Evolutionary conservation across 1,139 yeast genomes (phyloP).

Genomic region (Yamadazyma jaroonii): DNA sequence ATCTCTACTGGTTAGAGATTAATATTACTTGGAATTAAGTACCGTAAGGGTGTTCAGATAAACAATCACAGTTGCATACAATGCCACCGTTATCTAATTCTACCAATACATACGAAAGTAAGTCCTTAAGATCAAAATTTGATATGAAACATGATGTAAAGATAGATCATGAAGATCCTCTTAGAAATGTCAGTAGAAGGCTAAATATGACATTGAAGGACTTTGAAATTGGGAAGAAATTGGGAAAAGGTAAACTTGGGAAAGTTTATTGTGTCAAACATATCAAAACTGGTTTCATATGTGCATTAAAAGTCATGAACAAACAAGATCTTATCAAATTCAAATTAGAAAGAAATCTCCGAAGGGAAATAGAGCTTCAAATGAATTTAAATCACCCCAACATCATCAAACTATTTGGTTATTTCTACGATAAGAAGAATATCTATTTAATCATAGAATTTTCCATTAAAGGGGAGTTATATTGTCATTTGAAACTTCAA

Average conservation of each 20-base stretch:
- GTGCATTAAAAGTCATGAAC: slow-evolving; percentile 90
- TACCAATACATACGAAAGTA: slow-evolving; percentile 7
- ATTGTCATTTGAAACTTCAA: slow-evolving; percentile 59
- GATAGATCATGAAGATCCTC: neutral
- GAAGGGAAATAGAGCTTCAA: slow-evolving; percentile 91
- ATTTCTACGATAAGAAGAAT: slow-evolving; percentile 74
- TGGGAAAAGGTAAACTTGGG: slow-evolving; percentile 94
- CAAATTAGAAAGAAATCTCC: slow-evolving; percentile 82
- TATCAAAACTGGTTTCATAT: slow-evolving; percentile 68
- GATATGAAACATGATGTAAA: neutral
- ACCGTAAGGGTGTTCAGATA: too few species aligned
- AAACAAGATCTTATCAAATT: slow-evolving; percentile 72
- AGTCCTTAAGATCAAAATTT: neutral
- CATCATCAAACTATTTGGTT: slow-evolving; percentile 78
- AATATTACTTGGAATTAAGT: too few species aligned
- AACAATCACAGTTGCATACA: too few species aligned
- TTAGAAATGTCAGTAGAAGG: slow-evolving; percentile 7
- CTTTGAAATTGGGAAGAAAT: slow-evolving; percentile 82
- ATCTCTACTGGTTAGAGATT: too few species aligned
- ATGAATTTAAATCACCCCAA: slow-evolving; percentile 72
- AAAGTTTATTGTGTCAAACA: slow-evolving; percentile 88
- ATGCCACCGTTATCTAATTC: slow-evolving; percentile 5
- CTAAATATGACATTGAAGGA: slow-evolving; percentile 40
- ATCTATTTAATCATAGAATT: slow-evolving; percentile 86
- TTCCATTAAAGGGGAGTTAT: slow-evolving; percentile 83